Percentiles rank a stretch among this genome's conserved stretches.
Evolutionary conservation across 257 asterid species (phyloP).

Genomic region (Craterostigma plantagineum): DNA sequence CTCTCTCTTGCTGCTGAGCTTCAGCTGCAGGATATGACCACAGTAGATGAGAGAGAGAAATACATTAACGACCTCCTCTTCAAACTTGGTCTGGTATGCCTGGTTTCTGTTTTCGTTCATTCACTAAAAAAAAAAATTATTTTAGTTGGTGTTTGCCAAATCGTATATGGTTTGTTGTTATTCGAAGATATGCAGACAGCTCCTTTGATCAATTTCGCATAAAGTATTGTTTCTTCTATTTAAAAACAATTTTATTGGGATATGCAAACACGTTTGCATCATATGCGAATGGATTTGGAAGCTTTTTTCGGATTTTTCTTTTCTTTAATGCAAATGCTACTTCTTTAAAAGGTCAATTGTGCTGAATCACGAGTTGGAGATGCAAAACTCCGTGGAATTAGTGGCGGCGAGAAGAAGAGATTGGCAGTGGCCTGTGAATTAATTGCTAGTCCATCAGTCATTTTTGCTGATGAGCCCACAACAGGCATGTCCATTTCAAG

Average conservation of each 20-base stretch:
- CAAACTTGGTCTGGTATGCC: constrained; percentile 72
- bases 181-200: too few species aligned
- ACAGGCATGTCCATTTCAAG: constrained; percentile 28
- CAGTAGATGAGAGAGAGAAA: constrained; percentile 64
- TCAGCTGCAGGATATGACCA: constrained; percentile 63
- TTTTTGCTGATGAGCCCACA: constrained; percentile 92
- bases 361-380: constrained; percentile 96
- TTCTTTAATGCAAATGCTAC: constrained; percentile 12
- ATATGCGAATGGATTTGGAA: constrained; percentile 2
- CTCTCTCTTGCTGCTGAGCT: constrained; percentile 88
- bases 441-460: constrained; percentile 96
- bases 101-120: constrained; percentile 7
- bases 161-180: too few species aligned
- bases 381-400: constrained; percentile 90
- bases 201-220: constrained; percentile 5
- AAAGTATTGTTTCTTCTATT: background rate
- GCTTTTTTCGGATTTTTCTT: constrained; percentile 10
- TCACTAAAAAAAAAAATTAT: background rate
- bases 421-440: constrained; percentile 87
- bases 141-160: constrained; percentile 1
- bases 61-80: constrained; percentile 60
- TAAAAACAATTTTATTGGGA: too few species aligned
- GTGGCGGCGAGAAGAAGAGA: constrained; percentile 98
- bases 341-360: constrained; percentile 54
- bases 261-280: constrained; percentile 1